phyloP scores from a whole-genome alignment of 768 basidiomycete species.

The Megacollybia marginata region DNA sequence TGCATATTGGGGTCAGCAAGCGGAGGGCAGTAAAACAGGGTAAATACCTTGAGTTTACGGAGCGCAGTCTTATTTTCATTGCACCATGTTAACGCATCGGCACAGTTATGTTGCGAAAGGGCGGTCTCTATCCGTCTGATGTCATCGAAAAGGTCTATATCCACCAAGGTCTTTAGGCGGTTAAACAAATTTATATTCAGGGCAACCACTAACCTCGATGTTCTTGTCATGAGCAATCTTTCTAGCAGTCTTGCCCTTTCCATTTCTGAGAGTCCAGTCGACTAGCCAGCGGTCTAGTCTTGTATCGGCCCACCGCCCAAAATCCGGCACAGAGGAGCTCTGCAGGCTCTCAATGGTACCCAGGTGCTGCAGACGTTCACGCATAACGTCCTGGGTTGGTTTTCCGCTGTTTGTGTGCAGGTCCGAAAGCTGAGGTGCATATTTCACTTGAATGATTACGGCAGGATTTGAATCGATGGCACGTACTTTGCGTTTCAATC shows the following conservation, averaged over 20 bases:
- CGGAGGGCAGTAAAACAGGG: not conserved
- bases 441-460: not conserved
- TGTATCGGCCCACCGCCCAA: slow-evolving; percentile 70
- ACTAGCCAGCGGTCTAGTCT: slow-evolving; percentile 86
- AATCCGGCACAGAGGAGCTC: slow-evolving; percentile 45
- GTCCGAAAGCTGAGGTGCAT: slow-evolving; percentile 39
- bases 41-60: slow-evolving; percentile 76
- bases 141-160: slow-evolving; percentile 87
- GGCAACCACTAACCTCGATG: slow-evolving; percentile 56
- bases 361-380: slow-evolving; percentile 70
- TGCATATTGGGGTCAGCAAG: slow-evolving; percentile 21
- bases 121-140: slow-evolving; percentile 83
- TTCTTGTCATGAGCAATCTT: slow-evolving; percentile 67
- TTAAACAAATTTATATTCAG: slow-evolving; percentile 4
- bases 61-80: slow-evolving; percentile 92
- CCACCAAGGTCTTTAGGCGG: slow-evolving; percentile 63
- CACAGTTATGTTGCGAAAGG: slow-evolving; percentile 65
- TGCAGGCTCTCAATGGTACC: slow-evolving; percentile 52
- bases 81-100: slow-evolving; percentile 92
- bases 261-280: slow-evolving; percentile 83
- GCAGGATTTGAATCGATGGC: not conserved
- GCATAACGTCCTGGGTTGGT: slow-evolving; percentile 67
- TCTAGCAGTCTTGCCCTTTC: slow-evolving; percentile 70
- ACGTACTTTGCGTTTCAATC: slow-evolving; percentile 82
- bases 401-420: slow-evolving; percentile 40